phyloP scores from a whole-genome alignment of 202 grass and related monocot species.

The Setaria italica region DNA sequence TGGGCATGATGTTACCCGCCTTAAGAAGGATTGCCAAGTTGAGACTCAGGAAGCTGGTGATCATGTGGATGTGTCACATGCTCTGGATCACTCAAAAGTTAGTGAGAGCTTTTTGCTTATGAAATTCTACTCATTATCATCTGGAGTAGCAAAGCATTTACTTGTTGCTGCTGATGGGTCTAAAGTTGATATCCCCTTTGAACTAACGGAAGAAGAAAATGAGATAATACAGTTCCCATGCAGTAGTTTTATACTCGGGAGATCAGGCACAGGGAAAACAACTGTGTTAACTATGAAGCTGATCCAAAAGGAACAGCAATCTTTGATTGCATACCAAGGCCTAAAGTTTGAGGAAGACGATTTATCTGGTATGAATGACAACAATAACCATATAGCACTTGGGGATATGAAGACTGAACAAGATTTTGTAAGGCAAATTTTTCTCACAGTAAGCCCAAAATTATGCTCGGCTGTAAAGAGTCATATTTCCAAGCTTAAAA shows the following conservation, averaged over 20 bases:
- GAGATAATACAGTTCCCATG: background rate
- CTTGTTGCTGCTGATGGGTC: background rate
- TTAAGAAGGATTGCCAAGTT: background rate
- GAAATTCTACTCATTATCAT: constrained; percentile 6
- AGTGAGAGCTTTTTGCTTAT: constrained; percentile 1
- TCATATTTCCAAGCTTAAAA: background rate
- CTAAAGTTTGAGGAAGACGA: background rate
- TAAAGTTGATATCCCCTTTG: background rate
- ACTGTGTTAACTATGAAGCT: background rate
- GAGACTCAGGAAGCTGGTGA: background rate
- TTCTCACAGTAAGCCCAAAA: background rate
- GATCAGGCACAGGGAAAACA: background rate
- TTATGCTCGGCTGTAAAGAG: background rate
- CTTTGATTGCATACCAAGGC: background rate
- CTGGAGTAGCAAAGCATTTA: constrained; percentile 8
- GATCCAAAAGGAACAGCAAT: constrained; percentile 5
- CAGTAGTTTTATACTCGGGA: background rate
- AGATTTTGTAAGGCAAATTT: background rate
- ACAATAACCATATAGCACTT: background rate
- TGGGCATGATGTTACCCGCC: background rate
- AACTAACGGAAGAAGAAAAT: background rate
- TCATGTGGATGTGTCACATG: background rate
- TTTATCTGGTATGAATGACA: background rate
- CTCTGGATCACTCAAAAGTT: constrained; percentile 3
- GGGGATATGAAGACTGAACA: background rate